A percentile compares a stretch with the other conserved stretches of the same genome.
phyloP scores from a whole-genome alignment of 78 protist species.

The Cyanophora paradoxa region DNA sequence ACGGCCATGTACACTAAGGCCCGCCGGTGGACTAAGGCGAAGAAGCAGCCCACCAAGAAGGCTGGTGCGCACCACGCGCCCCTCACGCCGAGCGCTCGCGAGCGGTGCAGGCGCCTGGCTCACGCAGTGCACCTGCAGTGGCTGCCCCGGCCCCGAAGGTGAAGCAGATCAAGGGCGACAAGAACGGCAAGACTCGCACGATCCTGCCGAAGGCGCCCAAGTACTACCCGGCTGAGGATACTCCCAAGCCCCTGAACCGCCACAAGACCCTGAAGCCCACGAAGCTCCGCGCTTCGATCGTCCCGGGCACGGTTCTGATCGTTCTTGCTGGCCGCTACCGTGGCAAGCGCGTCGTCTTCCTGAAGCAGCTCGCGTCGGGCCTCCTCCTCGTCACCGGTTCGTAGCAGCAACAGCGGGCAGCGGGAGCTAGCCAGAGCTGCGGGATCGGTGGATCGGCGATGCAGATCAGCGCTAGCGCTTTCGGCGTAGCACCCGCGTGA shows the following conservation, averaged over 20 bases:
- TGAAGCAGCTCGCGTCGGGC: conserved; percentile 87
- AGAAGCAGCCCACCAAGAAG: too few relatives aligned
- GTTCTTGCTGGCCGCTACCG: conserved; percentile 90
- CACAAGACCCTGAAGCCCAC: conserved; percentile 10
- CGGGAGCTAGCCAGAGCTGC: too few relatives aligned
- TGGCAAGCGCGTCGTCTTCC: conserved; percentile 92
- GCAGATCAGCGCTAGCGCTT: too few relatives aligned
- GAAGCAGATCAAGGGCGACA: neutral
- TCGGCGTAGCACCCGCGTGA: too few relatives aligned
- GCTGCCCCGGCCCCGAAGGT: neutral
- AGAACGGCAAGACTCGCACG: neutral
- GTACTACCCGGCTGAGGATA: conserved; percentile 32
- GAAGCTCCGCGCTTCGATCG: conserved; percentile 72
- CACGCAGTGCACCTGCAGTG: too few relatives aligned
- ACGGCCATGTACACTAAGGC: too few relatives aligned
- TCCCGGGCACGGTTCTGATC: conserved; percentile 95
- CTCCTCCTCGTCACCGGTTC: conserved; percentile 87
- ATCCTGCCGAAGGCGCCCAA: neutral
- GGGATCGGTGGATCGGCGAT: too few relatives aligned
- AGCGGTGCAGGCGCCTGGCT: too few relatives aligned
- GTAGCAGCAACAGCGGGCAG: too few relatives aligned
- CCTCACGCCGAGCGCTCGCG: too few relatives aligned
- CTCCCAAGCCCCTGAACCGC: neutral
- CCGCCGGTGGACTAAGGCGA: too few relatives aligned
- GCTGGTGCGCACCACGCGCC: too few relatives aligned